phyloP scores from a whole-genome alignment of 768 basidiomycete species.

The Cantharellus anzutake region DNA sequence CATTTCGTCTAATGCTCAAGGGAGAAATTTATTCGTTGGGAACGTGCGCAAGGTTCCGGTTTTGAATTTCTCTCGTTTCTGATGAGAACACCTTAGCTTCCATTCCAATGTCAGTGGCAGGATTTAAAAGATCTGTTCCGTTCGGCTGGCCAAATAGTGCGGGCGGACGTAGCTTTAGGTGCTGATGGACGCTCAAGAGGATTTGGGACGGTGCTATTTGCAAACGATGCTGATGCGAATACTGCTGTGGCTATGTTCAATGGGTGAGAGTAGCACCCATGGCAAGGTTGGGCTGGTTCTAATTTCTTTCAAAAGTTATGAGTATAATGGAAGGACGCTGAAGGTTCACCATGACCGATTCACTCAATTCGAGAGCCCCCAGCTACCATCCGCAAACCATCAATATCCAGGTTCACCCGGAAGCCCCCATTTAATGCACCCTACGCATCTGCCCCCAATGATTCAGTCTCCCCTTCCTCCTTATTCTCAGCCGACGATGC shows the following conservation, averaged over 20 bases:
- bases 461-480: constrained; percentile 9
- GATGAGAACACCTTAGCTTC: constrained; percentile 32
- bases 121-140: constrained; percentile 96
- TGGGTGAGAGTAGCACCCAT: constrained; percentile 33
- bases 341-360: constrained; percentile 90
- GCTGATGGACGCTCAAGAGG: constrained; percentile 88
- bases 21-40: constrained; percentile 2
- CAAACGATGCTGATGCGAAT: constrained; percentile 66
- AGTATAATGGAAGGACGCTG: constrained; percentile 68
- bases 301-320: constrained; percentile 33
- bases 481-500: background rate
- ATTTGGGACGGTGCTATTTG: constrained; percentile 93
- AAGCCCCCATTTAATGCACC: background rate
- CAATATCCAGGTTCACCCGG: constrained; percentile 9
- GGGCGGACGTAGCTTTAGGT: constrained; percentile 89
- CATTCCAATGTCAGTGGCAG: constrained; percentile 93
- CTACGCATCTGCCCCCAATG: constrained; percentile 11
- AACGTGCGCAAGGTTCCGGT: background rate
- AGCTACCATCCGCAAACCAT: constrained; percentile 6
- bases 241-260: constrained; percentile 76
- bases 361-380: constrained; percentile 19
- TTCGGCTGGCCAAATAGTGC: constrained; percentile 82
- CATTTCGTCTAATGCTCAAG: background rate
- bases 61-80: background rate
- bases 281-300: background rate